These are phyloP conservation scores for Codiaeum variegatum DNA, from an alignment of 441 rosid species.

Conservation along the genomic window DNA sequence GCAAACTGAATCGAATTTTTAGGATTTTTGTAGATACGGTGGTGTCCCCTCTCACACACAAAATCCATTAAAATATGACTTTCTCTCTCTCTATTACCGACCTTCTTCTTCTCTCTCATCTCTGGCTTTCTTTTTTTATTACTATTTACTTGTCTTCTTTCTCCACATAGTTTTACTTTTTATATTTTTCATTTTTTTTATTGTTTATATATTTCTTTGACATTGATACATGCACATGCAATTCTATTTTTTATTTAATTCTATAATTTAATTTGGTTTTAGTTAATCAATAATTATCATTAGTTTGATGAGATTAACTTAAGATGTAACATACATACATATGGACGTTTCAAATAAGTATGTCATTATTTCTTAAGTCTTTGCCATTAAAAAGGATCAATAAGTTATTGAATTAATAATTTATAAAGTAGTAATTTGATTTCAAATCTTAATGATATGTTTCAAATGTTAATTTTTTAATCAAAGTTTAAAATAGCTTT, in stretches of 20 bases:
- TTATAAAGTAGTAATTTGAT: too few relatives aligned
- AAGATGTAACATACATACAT: too few relatives aligned
- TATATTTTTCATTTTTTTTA: neutral
- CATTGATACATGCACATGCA: neutral
- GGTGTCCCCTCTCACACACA: constrained; percentile 27
- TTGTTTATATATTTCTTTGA: neutral
- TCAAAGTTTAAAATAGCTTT: too few relatives aligned
- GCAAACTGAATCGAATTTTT: constrained; percentile 57
- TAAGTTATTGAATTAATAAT: too few relatives aligned
- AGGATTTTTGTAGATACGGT: constrained; percentile 64
- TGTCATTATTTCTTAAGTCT: too few relatives aligned
- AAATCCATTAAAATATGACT: constrained; percentile 22
- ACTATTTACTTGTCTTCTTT: neutral
- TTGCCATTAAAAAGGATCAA: too few relatives aligned
- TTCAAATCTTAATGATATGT: too few relatives aligned
- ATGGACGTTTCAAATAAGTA: too few relatives aligned
- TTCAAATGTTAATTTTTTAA: too few relatives aligned
- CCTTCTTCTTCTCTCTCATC: neutral
- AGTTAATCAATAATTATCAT: neutral
- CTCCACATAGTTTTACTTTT: neutral
- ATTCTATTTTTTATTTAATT: neutral
- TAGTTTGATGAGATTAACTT: neutral
- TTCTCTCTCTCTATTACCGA: neutral
- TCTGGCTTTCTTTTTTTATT: neutral
- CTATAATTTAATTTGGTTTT: neutral